Conservation (phyloP, 2,329 filamentous ascomycete genomes). For the Clarireedia monteithiana region DNA sequence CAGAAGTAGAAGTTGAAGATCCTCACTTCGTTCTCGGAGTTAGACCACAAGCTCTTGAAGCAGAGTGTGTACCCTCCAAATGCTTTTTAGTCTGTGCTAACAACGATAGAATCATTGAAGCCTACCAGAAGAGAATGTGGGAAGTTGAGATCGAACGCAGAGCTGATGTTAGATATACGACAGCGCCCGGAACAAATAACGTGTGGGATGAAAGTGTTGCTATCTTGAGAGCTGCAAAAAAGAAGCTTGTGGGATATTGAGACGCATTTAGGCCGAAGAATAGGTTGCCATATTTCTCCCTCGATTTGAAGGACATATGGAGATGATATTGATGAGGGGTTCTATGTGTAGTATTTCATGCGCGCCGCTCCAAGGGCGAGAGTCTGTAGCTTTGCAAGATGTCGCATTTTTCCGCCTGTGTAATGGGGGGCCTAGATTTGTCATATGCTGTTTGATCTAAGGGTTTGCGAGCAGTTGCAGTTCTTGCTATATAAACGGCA, state of each 20-base stretch:
- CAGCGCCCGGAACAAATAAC: neutral
- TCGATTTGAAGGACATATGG: neutral
- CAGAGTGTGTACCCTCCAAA: conserved; percentile 12
- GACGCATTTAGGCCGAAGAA: neutral
- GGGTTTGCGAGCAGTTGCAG: too few relatives aligned
- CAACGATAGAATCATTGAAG: conserved; percentile 14
- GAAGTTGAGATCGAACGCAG: conserved; percentile 17
- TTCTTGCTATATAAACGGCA: too few relatives aligned
- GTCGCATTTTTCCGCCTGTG: neutral
- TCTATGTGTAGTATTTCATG: too few relatives aligned
- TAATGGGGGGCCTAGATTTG: neutral
- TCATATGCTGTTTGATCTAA: too few relatives aligned
- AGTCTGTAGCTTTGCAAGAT: neutral
- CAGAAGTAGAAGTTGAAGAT: conserved; percentile 12
- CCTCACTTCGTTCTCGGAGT: conserved; percentile 21
- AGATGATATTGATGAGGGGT: too few relatives aligned
- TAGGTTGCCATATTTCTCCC: neutral
- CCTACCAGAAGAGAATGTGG: conserved; percentile 14
- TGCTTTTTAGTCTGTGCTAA: neutral
- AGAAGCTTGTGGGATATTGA: conserved; percentile 8
- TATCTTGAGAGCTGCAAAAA: conserved; percentile 7
- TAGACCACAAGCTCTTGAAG: conserved; percentile 10
- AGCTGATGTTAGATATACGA: neutral
- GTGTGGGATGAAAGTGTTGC: conserved; percentile 9
- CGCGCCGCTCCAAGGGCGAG: too few relatives aligned